Conservation (phyloP, 805 yeast species). For the Ascoidea rubescens region DNA sequence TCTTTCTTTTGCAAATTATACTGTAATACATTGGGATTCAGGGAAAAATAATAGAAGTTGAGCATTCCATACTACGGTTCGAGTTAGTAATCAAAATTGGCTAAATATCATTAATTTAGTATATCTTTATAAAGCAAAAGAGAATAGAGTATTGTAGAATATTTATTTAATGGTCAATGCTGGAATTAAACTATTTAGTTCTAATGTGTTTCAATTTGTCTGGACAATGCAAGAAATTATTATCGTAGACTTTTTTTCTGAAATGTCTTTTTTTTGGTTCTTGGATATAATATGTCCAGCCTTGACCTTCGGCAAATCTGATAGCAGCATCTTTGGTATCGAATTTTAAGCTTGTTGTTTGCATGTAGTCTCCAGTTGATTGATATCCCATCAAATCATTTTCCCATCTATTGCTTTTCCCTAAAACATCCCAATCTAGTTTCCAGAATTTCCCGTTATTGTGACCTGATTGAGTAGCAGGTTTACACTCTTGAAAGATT, state of each 20-base stretch:
- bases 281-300: slow-evolving; percentile 73
- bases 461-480: slow-evolving; percentile 60
- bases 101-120: too few relatives aligned
- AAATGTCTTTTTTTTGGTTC: slow-evolving; percentile 69
- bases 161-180: too few relatives aligned
- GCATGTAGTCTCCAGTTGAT: slow-evolving; percentile 67
- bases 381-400: slow-evolving; percentile 82
- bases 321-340: slow-evolving; percentile 66
- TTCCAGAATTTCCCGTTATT: slow-evolving; percentile 49
- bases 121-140: too few relatives aligned
- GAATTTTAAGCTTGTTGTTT: slow-evolving; percentile 49
- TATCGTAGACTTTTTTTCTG: slow-evolving; percentile 60
- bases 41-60: too few relatives aligned
- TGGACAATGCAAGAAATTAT: slow-evolving; percentile 53
- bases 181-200: slow-evolving; percentile 38
- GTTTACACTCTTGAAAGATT: slow-evolving; percentile 61
- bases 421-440: slow-evolving; percentile 71
- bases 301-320: slow-evolving; percentile 69
- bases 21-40: too few relatives aligned
- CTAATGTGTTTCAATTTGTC: slow-evolving; percentile 70
- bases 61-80: too few relatives aligned
- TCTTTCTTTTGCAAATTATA: too few relatives aligned
- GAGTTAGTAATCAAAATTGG: too few relatives aligned
- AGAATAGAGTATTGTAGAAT: too few relatives aligned
- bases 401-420: slow-evolving; percentile 77